These are phyloP conservation scores for Brassica hybrid DNA, from an alignment of 441 rosid genomes.

Conservation along the genomic window DNA sequence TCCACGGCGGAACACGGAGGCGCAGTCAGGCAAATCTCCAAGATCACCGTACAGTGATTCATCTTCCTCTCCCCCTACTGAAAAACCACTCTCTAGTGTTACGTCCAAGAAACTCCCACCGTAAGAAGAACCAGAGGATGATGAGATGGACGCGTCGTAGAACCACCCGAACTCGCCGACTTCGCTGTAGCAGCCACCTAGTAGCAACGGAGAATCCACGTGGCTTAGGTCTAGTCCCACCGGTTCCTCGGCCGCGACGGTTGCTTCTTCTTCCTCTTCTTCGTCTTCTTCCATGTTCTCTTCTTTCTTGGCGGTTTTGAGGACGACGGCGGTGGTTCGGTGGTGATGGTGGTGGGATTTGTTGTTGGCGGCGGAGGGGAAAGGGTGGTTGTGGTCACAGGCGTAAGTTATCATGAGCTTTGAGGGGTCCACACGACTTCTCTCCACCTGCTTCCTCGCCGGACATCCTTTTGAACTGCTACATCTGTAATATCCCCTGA, in stretches of 20 bases:
- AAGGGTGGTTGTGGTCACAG: constrained; percentile 54
- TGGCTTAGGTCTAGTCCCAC: constrained; percentile 42
- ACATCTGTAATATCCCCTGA: constrained; percentile 62
- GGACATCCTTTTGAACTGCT: constrained; percentile 65
- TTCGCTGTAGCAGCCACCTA: constrained; percentile 43
- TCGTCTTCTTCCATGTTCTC: constrained; percentile 21
- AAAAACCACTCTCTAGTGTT: constrained; percentile 30
- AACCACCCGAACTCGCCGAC: constrained; percentile 53
- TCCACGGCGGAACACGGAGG: constrained; percentile 48
- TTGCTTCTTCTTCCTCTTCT: constrained; percentile 29
- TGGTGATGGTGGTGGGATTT: constrained; percentile 42
- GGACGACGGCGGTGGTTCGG: constrained; percentile 30
- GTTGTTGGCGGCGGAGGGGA: constrained; percentile 41
- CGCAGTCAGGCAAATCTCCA: constrained; percentile 56
- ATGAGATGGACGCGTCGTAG: constrained; percentile 46
- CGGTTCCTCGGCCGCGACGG: constrained; percentile 30
- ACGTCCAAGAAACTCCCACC: constrained; percentile 35
- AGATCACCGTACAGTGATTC: constrained; percentile 53
- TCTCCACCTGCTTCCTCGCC: constrained; percentile 62
- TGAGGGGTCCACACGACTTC: constrained; percentile 57
- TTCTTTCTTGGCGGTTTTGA: constrained; percentile 39
- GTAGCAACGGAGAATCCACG: constrained; percentile 42
- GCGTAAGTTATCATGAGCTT: constrained; percentile 53
- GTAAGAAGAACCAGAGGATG: constrained; percentile 34
- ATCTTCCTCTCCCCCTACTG: constrained; percentile 46